Conservation (phyloP, 805 yeast genomes). For the Candida nitratophila region DNA sequence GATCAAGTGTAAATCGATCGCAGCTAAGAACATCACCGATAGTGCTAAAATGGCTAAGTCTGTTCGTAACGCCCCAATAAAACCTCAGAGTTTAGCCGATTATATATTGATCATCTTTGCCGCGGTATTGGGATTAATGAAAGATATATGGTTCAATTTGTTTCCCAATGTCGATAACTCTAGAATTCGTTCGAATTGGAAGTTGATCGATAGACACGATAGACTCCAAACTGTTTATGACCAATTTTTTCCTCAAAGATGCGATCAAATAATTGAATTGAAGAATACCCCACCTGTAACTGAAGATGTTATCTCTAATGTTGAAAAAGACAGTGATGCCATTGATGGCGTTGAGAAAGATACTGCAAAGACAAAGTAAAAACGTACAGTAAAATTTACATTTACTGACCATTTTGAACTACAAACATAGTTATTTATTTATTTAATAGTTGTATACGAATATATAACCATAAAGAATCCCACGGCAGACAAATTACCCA, state of each 20-base stretch:
- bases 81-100: neutral
- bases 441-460: no score
- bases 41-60: neutral
- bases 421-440: no score
- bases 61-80: neutral
- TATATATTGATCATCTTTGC: neutral
- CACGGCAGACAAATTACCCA: no score
- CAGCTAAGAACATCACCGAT: no score
- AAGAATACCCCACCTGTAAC: no score
- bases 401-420: no score
- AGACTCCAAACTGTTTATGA: slow-evolving; percentile 17
- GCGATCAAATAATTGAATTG: neutral
- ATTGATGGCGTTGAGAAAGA: no score
- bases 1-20: neutral
- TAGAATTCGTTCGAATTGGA: slow-evolving; percentile 22
- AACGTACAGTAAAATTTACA: no score
- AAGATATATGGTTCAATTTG: slow-evolving; percentile 7
- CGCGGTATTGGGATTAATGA: slow-evolving; percentile 8
- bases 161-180: slow-evolving; percentile 13
- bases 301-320: no score
- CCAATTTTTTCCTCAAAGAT: neutral
- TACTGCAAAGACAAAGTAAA: no score
- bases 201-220: slow-evolving; percentile 19
- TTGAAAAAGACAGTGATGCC: no score
- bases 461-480: no score